Evolutionary conservation across 305 asterid genomes (phyloP), one percentile per base, ranked within the genome.

Genomic region (Striga hermonthica): DNA sequence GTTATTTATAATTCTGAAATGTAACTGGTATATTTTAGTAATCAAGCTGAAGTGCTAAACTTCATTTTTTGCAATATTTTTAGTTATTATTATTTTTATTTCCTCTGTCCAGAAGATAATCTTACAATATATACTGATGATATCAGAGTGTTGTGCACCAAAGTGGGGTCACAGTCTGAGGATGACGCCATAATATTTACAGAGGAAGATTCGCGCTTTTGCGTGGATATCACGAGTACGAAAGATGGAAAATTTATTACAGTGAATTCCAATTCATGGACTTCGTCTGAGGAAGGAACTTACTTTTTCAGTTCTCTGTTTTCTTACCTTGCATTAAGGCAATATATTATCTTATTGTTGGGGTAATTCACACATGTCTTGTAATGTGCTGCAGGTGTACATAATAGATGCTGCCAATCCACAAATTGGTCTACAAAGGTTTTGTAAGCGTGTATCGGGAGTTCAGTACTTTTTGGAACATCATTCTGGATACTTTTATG

Each of bases 231-330:
- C 68, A 75, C 96, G 67, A 90, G 94, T 78, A 88, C 97, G 64
- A 93, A 90, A 80, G 96, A 93, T 72, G 86, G 92, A 67, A 86
- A 88, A 81, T 93, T 86, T 77, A 76, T 93, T 52, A 93, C 96
- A 70, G 91, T 93, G 88, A 90, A 90, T 78, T 93, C 99, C 65
- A 93, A 83, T 81, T 93, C 99, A 63, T 85, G 97, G 85, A 83
- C 95, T 77, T 90, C 99, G 82, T 93, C 99, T 67, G 99, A 93
- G 99, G 99, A 86, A 88, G 85, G 92, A 53, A 76, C 75, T 76
- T 80, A 75, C 70, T 76, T 54, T 74, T 69, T 76, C 84, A 69
- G 37, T 65, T 77, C 62, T 62, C 64, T 69, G 10, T 9, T 70
- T 64, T 66, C 68, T 47, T 22, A 73, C 64, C 47, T 66, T 63